These are phyloP conservation scores for Cercospora berteroae DNA, from an alignment of 2,329 filamentous ascomycete genomes.

Conservation along the genomic window DNA sequence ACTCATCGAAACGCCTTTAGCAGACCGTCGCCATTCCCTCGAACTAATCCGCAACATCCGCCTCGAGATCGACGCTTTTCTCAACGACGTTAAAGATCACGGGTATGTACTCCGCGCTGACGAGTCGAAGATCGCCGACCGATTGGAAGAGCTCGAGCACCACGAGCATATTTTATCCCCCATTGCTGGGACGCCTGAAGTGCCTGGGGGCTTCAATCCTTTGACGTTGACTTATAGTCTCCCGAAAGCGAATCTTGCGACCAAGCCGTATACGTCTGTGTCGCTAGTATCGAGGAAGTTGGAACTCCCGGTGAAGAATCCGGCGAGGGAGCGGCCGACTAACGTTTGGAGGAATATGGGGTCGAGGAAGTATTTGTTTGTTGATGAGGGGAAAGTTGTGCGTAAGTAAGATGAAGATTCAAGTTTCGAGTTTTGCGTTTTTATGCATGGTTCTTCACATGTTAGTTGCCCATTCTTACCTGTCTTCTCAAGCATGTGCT, in stretches of 20 bases:
- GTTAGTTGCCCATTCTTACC: not conserved
- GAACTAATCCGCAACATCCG: not conserved
- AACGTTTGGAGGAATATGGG: constrained; percentile 10
- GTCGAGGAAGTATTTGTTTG: constrained; percentile 13
- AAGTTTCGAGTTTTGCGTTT: not conserved
- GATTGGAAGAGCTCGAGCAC: constrained; percentile 4
- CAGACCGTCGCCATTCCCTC: not conserved
- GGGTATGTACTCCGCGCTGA: constrained; percentile 7
- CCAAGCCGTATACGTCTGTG: constrained; percentile 8
- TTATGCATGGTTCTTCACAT: not conserved
- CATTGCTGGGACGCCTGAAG: constrained; percentile 10
- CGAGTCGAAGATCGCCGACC: constrained; percentile 5
- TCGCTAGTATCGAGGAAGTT: not conserved
- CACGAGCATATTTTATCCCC: constrained; percentile 15
- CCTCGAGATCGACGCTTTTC: constrained; percentile 13
- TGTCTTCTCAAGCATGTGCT: not conserved
- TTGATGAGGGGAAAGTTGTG: constrained; percentile 8
- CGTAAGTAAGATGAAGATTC: not conserved
- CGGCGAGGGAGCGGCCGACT: not conserved
- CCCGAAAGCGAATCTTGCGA: constrained; percentile 4
- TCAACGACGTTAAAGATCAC: constrained; percentile 2
- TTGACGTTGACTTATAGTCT: constrained; percentile 13
- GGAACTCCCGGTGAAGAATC: not conserved
- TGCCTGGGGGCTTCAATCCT: constrained; percentile 10
- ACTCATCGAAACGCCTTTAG: not conserved